phyloP scores from a whole-genome alignment of 73 alveolate genomes.

The Paramecium tetraurelia region DNA sequence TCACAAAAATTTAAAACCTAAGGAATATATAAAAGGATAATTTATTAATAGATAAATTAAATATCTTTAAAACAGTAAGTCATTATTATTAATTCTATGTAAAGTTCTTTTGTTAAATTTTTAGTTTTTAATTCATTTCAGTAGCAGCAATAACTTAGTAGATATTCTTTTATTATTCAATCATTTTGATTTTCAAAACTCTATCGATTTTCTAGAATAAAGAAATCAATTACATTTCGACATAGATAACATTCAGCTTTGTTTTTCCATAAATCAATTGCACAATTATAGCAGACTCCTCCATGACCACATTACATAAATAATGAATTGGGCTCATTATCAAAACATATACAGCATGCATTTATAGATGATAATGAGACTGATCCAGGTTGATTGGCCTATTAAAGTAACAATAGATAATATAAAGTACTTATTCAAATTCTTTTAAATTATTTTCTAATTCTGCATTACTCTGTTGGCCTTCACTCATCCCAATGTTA shows the following conservation, averaged over 20 bases:
- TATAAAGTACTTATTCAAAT: background rate
- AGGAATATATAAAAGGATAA: too few relatives aligned
- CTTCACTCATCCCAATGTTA: background rate
- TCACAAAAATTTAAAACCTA: too few relatives aligned
- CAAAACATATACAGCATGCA: constrained; percentile 55
- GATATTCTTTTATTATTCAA: background rate
- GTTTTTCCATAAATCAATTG: constrained; percentile 53
- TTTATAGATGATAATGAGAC: background rate
- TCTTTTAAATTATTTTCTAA: background rate
- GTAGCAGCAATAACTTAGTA: background rate
- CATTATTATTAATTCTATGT: background rate
- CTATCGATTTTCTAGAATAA: background rate
- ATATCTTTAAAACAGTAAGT: background rate
- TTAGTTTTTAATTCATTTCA: background rate
- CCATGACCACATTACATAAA: constrained; percentile 64
- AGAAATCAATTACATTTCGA: background rate
- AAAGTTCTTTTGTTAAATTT: background rate
- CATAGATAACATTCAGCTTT: constrained; percentile 40
- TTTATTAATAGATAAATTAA: background rate
- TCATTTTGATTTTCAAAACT: background rate
- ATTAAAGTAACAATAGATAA: background rate
- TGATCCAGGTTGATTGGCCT: background rate
- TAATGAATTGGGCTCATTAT: constrained; percentile 43
- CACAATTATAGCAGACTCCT: constrained; percentile 58
- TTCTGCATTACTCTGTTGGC: background rate